These are phyloP conservation scores for Alternaria gaisen DNA, from an alignment of 2,329 filamentous ascomycete species.

Conservation along the genomic window DNA sequence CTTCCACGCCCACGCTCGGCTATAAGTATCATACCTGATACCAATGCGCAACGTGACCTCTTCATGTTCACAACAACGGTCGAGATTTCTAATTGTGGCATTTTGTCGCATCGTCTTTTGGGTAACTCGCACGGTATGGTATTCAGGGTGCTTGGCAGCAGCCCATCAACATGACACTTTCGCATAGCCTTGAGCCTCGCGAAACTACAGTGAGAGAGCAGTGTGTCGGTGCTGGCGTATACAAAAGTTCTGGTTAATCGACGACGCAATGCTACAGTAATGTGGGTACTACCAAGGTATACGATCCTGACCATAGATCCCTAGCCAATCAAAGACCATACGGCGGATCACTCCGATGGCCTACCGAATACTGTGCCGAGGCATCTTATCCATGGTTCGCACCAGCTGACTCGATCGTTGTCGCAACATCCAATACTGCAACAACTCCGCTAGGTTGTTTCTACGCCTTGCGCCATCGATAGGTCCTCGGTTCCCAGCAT, in stretches of 20 bases:
- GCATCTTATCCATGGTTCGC: neutral
- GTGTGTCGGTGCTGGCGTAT: neutral
- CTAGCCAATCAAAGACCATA: neutral
- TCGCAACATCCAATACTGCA: neutral
- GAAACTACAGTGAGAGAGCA: neutral
- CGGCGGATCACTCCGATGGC: neutral
- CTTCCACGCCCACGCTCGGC: too few species aligned
- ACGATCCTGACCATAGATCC: neutral
- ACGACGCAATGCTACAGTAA: rapidly evolving
- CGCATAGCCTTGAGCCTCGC: neutral
- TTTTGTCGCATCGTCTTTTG: too few species aligned
- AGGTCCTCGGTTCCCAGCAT: neutral
- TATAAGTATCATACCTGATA: too few species aligned
- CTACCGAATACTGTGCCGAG: neutral
- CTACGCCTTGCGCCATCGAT: neutral
- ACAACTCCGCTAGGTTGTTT: neutral
- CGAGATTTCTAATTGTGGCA: too few species aligned
- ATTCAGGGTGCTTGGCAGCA: too few species aligned
- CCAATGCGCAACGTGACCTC: too few species aligned
- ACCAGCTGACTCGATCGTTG: neutral
- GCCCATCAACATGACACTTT: neutral
- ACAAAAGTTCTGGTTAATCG: neutral
- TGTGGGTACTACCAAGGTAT: neutral
- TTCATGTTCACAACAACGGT: too few species aligned
- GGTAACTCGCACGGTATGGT: too few species aligned